Evolutionary conservation across 371 early-diverging fungal genomes (phyloP).

Genomic region (Apophysomyces sp.): DNA sequence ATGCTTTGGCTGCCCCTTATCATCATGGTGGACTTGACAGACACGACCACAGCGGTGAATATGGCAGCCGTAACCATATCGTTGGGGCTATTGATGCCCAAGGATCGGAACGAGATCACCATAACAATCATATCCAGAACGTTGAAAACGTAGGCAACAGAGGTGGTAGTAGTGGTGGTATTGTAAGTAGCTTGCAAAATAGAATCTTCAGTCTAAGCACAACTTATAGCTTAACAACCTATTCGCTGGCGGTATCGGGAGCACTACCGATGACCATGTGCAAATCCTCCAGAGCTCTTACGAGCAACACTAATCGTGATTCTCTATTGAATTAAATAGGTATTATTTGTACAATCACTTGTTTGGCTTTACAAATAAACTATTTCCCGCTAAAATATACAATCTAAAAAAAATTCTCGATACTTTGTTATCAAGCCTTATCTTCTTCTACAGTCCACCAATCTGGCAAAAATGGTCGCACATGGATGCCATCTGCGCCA

Average conservation of each 20-base stretch:
- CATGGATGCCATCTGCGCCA: conserved; percentile 33
- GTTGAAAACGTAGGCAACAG: not conserved
- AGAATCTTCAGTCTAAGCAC: not conserved
- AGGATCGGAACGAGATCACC: not conserved
- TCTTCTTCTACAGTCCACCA: conserved; percentile 52
- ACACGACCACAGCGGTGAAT: not conserved
- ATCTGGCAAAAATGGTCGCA: conserved; percentile 53
- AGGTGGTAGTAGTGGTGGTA: not conserved
- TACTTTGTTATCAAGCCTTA: not conserved
- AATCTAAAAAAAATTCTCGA: too few species aligned
- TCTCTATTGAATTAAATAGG: too few species aligned
- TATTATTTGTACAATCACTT: too few species aligned
- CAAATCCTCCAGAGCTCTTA: too few species aligned
- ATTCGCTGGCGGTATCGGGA: not conserved
- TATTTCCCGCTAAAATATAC: not conserved
- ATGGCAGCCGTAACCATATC: not conserved
- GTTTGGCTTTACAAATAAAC: too few species aligned
- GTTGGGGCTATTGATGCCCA: not conserved
- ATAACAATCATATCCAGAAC: not conserved
- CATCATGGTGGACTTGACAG: not conserved
- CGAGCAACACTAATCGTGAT: too few species aligned
- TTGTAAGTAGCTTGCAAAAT: not conserved
- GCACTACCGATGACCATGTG: too few species aligned
- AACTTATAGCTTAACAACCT: not conserved
- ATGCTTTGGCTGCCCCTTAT: not conserved